Conservation (phyloP, 768 basidiomycete species). For the Rhizopogon rudus region DNA sequence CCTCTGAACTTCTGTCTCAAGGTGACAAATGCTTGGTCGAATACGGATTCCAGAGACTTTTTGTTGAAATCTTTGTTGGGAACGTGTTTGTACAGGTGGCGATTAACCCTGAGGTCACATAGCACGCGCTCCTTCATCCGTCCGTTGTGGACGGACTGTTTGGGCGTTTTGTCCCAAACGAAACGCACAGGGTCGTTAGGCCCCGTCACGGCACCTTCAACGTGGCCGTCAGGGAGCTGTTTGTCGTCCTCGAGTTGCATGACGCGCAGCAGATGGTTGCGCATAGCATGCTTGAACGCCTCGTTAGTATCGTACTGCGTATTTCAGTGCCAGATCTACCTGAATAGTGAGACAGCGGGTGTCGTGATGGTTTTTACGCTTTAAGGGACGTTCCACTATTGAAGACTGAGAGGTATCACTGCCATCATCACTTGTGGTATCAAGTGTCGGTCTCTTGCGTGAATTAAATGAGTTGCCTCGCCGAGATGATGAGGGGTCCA, state of each 20-base stretch:
- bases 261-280: constrained; percentile 52
- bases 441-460: constrained; percentile 28
- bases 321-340: constrained; percentile 30
- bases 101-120: constrained; percentile 52
- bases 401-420: constrained; percentile 32
- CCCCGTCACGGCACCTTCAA: constrained; percentile 44
- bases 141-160: constrained; percentile 69
- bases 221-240: constrained; percentile 55
- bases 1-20: constrained; percentile 61
- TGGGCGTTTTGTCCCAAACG: constrained; percentile 75
- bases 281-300: constrained; percentile 58
- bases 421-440: constrained; percentile 31
- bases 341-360: constrained; percentile 63
- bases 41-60: constrained; percentile 54
- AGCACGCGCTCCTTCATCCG: constrained; percentile 66
- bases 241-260: constrained; percentile 57
- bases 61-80: constrained; percentile 61
- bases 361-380: constrained; percentile 58
- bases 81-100: constrained; percentile 56
- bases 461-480: constrained; percentile 4
- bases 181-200: constrained; percentile 61
- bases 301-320: neutral
- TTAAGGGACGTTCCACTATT: constrained; percentile 27
- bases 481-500: constrained; percentile 8
- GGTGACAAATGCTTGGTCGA: constrained; percentile 69